Evolutionary conservation across 176 grass and related monocot species (phyloP).

Genomic region (Bromus sterilis): DNA sequence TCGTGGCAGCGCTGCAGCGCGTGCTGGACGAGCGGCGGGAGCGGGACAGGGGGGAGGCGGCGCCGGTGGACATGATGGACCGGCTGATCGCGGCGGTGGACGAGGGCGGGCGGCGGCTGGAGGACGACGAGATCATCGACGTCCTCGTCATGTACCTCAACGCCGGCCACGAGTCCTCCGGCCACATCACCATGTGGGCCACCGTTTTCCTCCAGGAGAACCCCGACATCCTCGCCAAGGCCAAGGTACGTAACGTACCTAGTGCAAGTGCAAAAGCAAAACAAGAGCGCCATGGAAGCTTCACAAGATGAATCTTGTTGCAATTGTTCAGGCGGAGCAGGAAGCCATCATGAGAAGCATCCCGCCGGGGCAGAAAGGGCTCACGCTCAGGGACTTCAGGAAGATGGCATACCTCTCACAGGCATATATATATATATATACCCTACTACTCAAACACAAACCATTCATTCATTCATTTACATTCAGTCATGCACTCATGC

Average conservation of each 20-base stretch:
- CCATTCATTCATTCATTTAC: no score
- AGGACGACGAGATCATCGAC: slow-evolving; percentile 78
- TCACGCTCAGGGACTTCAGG: slow-evolving; percentile 72
- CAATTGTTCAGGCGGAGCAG: slow-evolving; percentile 60
- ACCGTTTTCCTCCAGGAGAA: slow-evolving; percentile 84
- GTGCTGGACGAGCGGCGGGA: slow-evolving; percentile 49
- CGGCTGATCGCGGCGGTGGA: slow-evolving; percentile 48
- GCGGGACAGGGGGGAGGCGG: background rate
- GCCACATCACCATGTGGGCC: slow-evolving; percentile 98
- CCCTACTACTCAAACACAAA: background rate
- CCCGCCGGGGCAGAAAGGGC: slow-evolving; percentile 43
- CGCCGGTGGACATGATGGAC: slow-evolving; percentile 82
- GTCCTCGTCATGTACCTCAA: slow-evolving; percentile 91
- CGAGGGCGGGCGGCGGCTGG: slow-evolving; percentile 50
- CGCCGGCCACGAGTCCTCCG: slow-evolving; percentile 90
- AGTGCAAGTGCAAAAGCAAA: background rate
- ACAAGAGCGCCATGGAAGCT: background rate
- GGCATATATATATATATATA: slow-evolving; percentile 13
- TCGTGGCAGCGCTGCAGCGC: slow-evolving; percentile 54
- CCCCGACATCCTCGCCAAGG: slow-evolving; percentile 50
- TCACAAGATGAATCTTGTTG: background rate
- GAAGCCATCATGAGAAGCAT: slow-evolving; percentile 68
- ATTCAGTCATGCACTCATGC: no score
- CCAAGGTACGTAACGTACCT: slow-evolving; percentile 27
- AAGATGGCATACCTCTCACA: slow-evolving; percentile 97